Percentiles rank a stretch among this genome's conserved stretches.
phyloP scores from a whole-genome alignment of 805 yeast species.

The Scheffersomyces spartinae region DNA sequence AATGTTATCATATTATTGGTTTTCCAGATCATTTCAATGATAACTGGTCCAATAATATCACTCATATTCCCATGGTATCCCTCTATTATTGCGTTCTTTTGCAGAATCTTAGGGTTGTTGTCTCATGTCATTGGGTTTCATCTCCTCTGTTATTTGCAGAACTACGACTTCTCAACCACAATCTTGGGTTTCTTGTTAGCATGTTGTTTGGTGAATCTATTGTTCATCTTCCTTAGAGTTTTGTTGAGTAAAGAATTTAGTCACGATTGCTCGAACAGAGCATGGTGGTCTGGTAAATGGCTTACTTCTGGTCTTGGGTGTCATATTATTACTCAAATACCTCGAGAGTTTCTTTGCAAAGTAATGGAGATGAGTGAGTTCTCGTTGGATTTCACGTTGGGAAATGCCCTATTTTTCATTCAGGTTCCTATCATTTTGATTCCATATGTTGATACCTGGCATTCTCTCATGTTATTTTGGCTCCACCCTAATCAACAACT shows the following conservation, averaged over 20 bases:
- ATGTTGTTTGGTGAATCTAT: constrained; percentile 42
- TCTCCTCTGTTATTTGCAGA: constrained; percentile 54
- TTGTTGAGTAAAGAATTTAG: constrained; percentile 51
- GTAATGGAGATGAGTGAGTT: constrained; percentile 56
- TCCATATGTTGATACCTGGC: constrained; percentile 58
- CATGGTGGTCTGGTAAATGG: constrained; percentile 81
- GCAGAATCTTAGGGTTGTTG: constrained; percentile 43
- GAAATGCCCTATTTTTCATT: constrained; percentile 44
- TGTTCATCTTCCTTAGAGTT: constrained; percentile 41
- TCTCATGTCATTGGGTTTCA: constrained; percentile 47
- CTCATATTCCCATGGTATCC: constrained; percentile 36
- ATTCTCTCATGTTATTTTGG: constrained; percentile 60
- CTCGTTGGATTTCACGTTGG: constrained; percentile 50
- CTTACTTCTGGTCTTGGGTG: constrained; percentile 49
- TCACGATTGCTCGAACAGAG: constrained; percentile 46
- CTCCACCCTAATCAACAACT: constrained; percentile 43
- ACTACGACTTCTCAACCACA: constrained; percentile 50
- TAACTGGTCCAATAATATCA: constrained; percentile 39
- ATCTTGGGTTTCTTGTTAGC: constrained; percentile 50
- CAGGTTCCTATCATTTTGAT: constrained; percentile 52
- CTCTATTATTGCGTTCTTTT: constrained; percentile 40
- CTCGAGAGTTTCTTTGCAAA: constrained; percentile 54
- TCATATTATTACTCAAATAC: constrained; percentile 48
- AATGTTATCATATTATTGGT: constrained; percentile 29
- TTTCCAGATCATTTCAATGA: constrained; percentile 32